Evolutionary conservation across 2,329 filamentous ascomycete genomes (phyloP).

Genomic region (Sarocladium kiliense): DNA sequence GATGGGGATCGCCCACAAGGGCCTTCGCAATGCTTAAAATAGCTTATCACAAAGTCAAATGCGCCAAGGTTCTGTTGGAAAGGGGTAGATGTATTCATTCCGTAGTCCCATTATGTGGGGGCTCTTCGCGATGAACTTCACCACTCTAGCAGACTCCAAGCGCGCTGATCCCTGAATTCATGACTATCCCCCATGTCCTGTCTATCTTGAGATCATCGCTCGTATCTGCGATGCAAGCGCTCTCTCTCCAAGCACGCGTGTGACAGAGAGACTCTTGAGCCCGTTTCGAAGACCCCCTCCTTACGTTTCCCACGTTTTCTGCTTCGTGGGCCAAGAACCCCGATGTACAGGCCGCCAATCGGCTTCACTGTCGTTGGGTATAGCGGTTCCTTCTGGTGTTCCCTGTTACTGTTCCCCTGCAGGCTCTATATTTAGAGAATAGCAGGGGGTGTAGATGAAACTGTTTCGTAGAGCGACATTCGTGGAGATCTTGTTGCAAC

Average conservation of each 20-base stretch:
- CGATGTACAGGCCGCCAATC: not conserved
- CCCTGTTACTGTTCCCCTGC: not conserved
- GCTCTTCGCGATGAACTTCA: not conserved
- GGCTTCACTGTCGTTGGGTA: not conserved
- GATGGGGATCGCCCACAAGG: not conserved
- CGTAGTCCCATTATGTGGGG: not conserved
- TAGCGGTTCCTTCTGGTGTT: not conserved
- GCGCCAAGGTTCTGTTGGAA: not conserved
- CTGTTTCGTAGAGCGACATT: not conserved
- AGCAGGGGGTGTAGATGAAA: not conserved
- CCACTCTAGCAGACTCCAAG: not conserved
- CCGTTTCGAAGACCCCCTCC: not conserved
- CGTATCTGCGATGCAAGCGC: not conserved
- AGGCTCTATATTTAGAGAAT: not conserved
- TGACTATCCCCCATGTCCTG: not conserved
- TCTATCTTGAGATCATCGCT: not conserved
- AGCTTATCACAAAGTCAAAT: not conserved
- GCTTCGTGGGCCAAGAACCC: not conserved
- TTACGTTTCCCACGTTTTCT: not conserved
- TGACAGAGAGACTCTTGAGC: not conserved
- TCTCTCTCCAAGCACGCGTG: not conserved
- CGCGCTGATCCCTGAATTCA: not conserved
- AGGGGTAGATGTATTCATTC: constrained; percentile 2
- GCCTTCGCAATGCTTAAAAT: not conserved
- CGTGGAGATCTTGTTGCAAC: not conserved